Conservation (phyloP, 495 filamentous ascomycete species). For the Terfezia boudieri region DNA sequence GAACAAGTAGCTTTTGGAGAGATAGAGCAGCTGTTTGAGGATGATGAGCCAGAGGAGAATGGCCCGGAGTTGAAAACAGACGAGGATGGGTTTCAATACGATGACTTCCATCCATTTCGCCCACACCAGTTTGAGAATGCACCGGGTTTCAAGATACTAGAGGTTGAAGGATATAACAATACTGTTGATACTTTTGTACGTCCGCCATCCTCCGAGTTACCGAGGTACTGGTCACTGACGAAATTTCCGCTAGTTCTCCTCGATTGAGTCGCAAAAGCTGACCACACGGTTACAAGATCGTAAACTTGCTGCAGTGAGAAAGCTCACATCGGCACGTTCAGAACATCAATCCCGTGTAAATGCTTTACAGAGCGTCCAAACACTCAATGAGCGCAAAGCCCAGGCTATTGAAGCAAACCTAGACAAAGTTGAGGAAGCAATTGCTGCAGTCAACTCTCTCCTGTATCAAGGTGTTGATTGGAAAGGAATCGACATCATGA, state of each 20-base stretch:
- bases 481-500: conserved; percentile 67
- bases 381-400: conserved; percentile 70
- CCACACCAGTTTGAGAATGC: conserved; percentile 62
- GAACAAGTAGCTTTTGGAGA: conserved; percentile 2
- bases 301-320: conserved; percentile 57
- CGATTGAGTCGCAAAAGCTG: conserved; percentile 79
- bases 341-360: conserved; percentile 71
- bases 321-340: conserved; percentile 56
- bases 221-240: no score
- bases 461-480: conserved; percentile 91
- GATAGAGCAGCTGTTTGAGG: conserved; percentile 7
- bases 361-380: conserved; percentile 54
- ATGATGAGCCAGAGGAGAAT: conserved; percentile 17
- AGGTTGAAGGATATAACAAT: conserved; percentile 68
- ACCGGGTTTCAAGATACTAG: conserved; percentile 37
- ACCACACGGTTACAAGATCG: conserved; percentile 61
- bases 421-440: conserved; percentile 74
- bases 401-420: conserved; percentile 67
- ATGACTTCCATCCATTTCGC: conserved; percentile 87
- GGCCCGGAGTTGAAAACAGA: conserved; percentile 22
- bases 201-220: not conserved
- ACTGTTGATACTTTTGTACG: conserved; percentile 66
- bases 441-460: conserved; percentile 70
- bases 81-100: conserved; percentile 39
- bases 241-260: conserved; percentile 38